Conservation (phyloP, 2,329 filamentous ascomycete species). For the Apiospora malaysiana region DNA sequence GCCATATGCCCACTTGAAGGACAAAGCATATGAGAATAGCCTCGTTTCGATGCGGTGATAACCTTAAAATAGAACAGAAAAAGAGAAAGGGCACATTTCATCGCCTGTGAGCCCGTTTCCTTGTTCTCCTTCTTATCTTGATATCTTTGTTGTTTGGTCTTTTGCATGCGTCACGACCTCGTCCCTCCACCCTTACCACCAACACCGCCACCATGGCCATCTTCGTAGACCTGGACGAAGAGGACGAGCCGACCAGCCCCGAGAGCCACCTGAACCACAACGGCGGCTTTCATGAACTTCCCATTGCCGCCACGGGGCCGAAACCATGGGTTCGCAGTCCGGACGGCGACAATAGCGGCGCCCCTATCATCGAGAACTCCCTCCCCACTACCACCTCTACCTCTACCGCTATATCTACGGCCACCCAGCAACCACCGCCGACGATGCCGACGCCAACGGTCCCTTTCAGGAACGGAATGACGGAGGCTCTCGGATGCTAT, state of each 20-base stretch:
- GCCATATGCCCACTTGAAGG: neutral
- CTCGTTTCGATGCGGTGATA: neutral
- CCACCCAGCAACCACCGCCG: neutral
- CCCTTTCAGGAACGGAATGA: slow-evolving; percentile 64
- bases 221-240: slow-evolving; percentile 43
- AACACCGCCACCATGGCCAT: slow-evolving; percentile 36
- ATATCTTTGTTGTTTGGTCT: slow-evolving; percentile 11
- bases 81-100: neutral
- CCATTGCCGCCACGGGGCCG: neutral
- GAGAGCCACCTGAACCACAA: slow-evolving; percentile 14
- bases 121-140: neutral
- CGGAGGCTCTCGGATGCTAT: slow-evolving; percentile 70
- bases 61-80: neutral
- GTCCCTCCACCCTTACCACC: neutral
- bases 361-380: neutral
- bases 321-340: neutral
- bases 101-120: neutral
- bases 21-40: neutral
- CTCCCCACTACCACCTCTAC: neutral
- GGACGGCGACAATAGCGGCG: slow-evolving; percentile 8
- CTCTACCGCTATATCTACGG: neutral
- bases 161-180: slow-evolving; percentile 15
- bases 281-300: neutral
- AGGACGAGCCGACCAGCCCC: slow-evolving; percentile 35
- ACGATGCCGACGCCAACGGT: slow-evolving; percentile 36